Evolutionary conservation across 495 filamentous ascomycete species (phyloP).

Genomic region (Penicillium coprophilum): DNA sequence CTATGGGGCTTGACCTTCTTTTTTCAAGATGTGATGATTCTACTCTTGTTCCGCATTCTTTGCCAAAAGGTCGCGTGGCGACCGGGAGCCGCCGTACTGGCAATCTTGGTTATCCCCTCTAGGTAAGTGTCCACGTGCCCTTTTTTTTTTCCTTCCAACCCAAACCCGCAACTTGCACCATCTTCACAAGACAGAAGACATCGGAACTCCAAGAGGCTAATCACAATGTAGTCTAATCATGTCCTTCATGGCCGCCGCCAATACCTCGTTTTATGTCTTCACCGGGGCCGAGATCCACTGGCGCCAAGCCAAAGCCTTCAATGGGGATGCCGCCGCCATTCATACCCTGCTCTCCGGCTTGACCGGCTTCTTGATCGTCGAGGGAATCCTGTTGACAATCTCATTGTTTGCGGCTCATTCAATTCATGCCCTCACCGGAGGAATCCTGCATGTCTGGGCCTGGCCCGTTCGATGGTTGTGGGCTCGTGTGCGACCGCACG

Average conservation of each 20-base stretch:
- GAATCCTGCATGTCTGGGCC: conserved; percentile 32
- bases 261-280: conserved; percentile 39
- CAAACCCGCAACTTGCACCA: no score
- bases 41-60: conserved; percentile 32
- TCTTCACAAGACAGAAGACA: no score
- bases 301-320: conserved; percentile 39
- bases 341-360: conserved; percentile 39
- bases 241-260: conserved; percentile 39
- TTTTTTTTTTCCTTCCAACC: not conserved
- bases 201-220: not conserved
- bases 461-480: conserved; percentile 31
- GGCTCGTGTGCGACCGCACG: conserved; percentile 16
- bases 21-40: conserved; percentile 39
- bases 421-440: conserved; percentile 30
- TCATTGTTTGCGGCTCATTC: conserved; percentile 29
- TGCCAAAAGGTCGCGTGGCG: conserved; percentile 29
- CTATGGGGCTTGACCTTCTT: conserved; percentile 42
- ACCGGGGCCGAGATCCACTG: conserved; percentile 46
- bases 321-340: conserved; percentile 37
- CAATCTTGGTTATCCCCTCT: conserved; percentile 33
- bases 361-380: conserved; percentile 39
- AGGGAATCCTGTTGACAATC: conserved; percentile 27
- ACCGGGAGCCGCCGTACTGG: conserved; percentile 19
- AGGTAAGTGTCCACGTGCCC: conserved; percentile 30
- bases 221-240: conserved; percentile 30